These are phyloP conservation scores for Acacia acuminata DNA, from an alignment of 306 rosid genomes.

Conservation along the genomic window DNA sequence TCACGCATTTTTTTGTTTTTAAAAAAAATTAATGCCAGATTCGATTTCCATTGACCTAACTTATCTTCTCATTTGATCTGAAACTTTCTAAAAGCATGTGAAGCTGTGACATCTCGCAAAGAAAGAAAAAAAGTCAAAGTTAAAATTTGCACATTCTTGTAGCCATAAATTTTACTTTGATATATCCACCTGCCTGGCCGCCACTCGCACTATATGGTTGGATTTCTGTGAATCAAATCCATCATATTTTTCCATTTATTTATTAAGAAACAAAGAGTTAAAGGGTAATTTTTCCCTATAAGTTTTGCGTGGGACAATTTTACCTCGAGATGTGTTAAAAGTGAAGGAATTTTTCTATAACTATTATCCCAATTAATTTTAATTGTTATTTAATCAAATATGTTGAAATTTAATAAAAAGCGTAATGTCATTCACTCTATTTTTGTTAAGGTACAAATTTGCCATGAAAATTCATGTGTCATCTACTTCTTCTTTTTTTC, in stretches of 20 bases:
- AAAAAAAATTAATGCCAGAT: neutral
- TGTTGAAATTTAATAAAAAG: too few relatives aligned
- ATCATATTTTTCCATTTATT: neutral
- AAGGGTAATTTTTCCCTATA: rapidly evolving
- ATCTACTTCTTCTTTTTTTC: too few relatives aligned
- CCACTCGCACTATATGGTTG: neutral
- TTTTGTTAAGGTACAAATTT: too few relatives aligned
- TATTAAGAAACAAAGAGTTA: neutral
- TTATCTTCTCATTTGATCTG: neutral
- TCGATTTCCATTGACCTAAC: neutral
- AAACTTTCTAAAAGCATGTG: neutral
- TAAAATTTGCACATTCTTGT: neutral
- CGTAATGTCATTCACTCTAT: too few relatives aligned
- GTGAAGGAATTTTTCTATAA: too few relatives aligned
- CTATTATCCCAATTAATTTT: too few relatives aligned
- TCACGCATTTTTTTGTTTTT: neutral
- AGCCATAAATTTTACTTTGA: neutral
- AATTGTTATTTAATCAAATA: too few relatives aligned
- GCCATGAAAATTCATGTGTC: too few relatives aligned
- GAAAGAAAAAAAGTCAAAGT: neutral
- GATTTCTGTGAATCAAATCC: neutral
- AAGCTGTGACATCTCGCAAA: neutral
- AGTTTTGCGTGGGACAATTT: too few relatives aligned
- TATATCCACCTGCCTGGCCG: neutral
- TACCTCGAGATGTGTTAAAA: too few relatives aligned